These are phyloP conservation scores for Candida vaughaniae DNA, from an alignment of 805 yeast species.

Conservation along the genomic window DNA sequence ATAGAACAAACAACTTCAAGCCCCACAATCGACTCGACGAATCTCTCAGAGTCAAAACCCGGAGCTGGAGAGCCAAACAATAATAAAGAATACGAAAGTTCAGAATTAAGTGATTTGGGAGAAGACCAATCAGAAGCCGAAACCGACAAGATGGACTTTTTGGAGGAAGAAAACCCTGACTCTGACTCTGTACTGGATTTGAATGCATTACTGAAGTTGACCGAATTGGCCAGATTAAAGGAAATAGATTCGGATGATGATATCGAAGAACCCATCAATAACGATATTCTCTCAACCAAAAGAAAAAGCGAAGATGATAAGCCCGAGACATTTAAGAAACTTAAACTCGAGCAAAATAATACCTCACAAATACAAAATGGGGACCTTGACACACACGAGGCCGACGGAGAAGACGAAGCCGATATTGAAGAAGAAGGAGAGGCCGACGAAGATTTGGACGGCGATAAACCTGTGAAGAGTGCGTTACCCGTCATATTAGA, in stretches of 20 bases:
- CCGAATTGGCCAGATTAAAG: constrained; percentile 39
- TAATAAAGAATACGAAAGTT: constrained; percentile 27
- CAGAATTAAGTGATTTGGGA: constrained; percentile 51
- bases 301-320: neutral
- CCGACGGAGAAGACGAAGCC: constrained; percentile 15
- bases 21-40: no score
- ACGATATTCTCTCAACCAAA: neutral
- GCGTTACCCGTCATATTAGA: neutral
- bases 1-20: no score
- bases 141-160: constrained; percentile 77
- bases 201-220: constrained; percentile 39
- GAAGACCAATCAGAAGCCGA: constrained; percentile 82
- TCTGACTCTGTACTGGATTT: constrained; percentile 33
- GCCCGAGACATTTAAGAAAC: neutral
- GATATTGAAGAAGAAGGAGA: constrained; percentile 12
- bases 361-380: neutral
- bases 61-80: neutral
- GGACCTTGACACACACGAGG: neutral
- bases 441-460: constrained; percentile 7
- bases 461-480: neutral
- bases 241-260: constrained; percentile 38
- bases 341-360: neutral
- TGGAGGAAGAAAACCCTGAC: constrained; percentile 30
- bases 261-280: constrained; percentile 14
- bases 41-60: no score